Conservation (phyloP, 78 protist species). For the slime mould (Dictyostelium discoideum) region DNA sequence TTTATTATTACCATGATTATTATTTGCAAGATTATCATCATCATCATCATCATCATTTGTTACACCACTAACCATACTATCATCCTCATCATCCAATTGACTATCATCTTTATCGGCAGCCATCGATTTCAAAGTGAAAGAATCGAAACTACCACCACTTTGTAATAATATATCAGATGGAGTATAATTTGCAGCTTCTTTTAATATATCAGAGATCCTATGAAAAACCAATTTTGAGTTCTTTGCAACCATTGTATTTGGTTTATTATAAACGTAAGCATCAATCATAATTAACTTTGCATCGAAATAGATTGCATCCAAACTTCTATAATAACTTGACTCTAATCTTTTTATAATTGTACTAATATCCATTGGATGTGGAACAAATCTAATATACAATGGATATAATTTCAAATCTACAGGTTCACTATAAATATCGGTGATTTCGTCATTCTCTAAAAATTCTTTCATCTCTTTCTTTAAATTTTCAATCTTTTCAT, state of each 20-base stretch:
- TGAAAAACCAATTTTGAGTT: constrained; percentile 29
- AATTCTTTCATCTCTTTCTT: not conserved
- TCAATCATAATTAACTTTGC: constrained; percentile 37
- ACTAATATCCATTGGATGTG: constrained; percentile 75
- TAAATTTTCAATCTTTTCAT: not conserved
- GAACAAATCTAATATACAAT: constrained; percentile 43
- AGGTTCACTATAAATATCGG: constrained; percentile 39
- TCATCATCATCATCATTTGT: not conserved
- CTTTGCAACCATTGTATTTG: constrained; percentile 51
- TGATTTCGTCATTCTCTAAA: constrained; percentile 19
- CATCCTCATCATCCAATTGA: not conserved
- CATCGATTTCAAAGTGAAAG: not conserved
- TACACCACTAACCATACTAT: not conserved
- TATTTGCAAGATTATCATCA: not conserved
- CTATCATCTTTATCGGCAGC: constrained; percentile 1
- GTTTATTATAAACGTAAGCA: constrained; percentile 65
- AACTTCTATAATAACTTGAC: constrained; percentile 31
- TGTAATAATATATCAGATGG: not conserved
- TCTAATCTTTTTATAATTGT: constrained; percentile 29
- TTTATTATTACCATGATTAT: not conserved
- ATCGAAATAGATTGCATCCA: constrained; percentile 47
- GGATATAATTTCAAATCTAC: constrained; percentile 50
- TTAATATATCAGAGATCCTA: not conserved
- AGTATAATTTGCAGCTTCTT: not conserved
- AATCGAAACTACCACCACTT: not conserved